Conservation (phyloP, 306 rosid genomes). For the Cucumis melo region DNA sequence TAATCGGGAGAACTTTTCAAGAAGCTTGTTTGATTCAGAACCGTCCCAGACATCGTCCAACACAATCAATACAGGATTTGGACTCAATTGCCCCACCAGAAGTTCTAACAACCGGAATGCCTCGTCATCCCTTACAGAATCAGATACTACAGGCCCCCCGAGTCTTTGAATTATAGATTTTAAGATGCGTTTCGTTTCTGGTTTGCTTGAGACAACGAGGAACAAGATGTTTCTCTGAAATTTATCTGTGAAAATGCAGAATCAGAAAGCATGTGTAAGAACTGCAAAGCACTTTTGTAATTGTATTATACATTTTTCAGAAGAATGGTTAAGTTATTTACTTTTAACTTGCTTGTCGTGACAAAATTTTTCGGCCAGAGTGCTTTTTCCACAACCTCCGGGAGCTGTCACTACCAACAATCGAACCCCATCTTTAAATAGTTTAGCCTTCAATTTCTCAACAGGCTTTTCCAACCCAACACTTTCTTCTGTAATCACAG, state of each 20-base stretch:
- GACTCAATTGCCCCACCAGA: neutral
- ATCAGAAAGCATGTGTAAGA: neutral
- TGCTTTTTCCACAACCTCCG: constrained; percentile 6
- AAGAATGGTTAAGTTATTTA: neutral
- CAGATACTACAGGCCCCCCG: neutral
- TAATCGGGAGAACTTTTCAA: neutral
- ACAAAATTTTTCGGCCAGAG: neutral
- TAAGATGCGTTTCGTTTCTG: constrained; percentile 3
- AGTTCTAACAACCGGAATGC: neutral
- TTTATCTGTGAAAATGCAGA: neutral
- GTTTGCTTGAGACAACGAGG: constrained; percentile 1
- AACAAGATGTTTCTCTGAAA: neutral
- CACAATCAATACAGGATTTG: constrained; percentile 2
- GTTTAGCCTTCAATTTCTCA: neutral
- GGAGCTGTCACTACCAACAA: neutral
- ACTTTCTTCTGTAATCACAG: neutral
- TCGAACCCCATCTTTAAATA: neutral
- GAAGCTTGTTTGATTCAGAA: neutral
- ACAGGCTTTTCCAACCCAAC: neutral
- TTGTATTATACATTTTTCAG: neutral
- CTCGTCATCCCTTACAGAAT: neutral
- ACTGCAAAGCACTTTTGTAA: neutral
- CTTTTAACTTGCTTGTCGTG: neutral
- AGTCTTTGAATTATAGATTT: neutral
- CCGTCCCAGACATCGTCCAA: constrained; percentile 6